phyloP scores from a whole-genome alignment of 768 basidiomycete genomes.

The Auricularia auricula-judae region DNA sequence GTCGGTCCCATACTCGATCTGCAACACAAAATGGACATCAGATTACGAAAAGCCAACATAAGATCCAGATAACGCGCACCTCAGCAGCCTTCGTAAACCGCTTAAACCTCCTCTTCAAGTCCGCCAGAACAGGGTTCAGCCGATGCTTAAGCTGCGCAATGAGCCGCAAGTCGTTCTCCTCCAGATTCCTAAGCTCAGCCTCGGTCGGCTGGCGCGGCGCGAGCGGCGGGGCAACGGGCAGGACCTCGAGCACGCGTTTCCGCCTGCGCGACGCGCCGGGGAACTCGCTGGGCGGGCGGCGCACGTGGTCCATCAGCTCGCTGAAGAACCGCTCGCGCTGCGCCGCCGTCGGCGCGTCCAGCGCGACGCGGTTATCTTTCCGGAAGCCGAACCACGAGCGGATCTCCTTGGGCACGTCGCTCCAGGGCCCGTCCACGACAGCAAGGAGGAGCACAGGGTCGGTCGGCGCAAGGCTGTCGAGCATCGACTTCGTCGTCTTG shows the following conservation, averaged over 20 bases:
- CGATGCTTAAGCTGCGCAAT: conserved; percentile 78
- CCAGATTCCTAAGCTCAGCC: conserved; percentile 72
- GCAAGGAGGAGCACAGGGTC: conserved; percentile 92
- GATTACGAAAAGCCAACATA: conserved; percentile 15
- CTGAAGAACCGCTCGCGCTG: conserved; percentile 71
- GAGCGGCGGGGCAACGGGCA: conserved; percentile 82
- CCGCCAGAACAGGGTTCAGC: conserved; percentile 80
- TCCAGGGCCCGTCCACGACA: conserved; percentile 68
- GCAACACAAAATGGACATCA: conserved; percentile 3
- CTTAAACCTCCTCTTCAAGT: conserved; percentile 88
- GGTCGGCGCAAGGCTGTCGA: conserved; percentile 81
- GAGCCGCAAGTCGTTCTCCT: conserved; percentile 67
- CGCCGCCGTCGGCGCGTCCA: conserved; percentile 38
- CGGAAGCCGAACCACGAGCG: conserved; percentile 79
- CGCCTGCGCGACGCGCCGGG: conserved; percentile 71
- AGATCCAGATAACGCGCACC: conserved; percentile 26
- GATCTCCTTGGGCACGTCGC: conserved; percentile 68
- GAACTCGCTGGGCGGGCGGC: conserved; percentile 73
- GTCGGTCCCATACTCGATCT: conserved; percentile 71
- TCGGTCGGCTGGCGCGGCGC: conserved; percentile 74
- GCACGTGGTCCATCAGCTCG: conserved; percentile 55
- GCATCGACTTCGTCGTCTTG: conserved; percentile 77
- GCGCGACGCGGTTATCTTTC: conserved; percentile 60
- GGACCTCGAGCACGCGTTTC: conserved; percentile 72
- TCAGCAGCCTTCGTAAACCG: conserved; percentile 71